Evolutionary conservation across 2,329 filamentous ascomycete genomes (phyloP).

Genomic region (Botrytis sinoallii): DNA sequence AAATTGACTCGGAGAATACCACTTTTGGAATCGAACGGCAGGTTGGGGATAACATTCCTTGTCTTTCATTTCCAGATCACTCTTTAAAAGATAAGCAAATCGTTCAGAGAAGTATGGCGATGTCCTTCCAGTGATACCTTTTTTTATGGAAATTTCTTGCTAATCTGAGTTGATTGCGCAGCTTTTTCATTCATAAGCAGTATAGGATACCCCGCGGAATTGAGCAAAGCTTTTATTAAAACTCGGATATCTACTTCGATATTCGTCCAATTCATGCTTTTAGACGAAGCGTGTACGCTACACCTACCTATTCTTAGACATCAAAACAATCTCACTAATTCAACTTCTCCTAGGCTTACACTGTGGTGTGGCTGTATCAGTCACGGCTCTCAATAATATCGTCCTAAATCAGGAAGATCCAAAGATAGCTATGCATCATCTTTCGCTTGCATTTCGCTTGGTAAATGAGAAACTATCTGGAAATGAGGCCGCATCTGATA

Average conservation of each 20-base stretch:
- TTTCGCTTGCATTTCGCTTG: constrained; percentile 32
- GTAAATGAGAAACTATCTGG: constrained; percentile 36
- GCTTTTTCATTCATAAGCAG: background rate
- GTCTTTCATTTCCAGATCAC: background rate
- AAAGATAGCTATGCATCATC: constrained; percentile 30
- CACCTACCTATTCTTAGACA: background rate
- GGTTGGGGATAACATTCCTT: background rate
- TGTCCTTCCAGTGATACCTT: background rate
- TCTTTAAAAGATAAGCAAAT: background rate
- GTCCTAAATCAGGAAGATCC: constrained; percentile 18
- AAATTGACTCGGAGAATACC: background rate
- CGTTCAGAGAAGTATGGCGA: background rate
- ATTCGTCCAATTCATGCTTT: background rate
- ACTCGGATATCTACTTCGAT: background rate
- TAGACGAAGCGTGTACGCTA: background rate
- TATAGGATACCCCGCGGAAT: background rate
- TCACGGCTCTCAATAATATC: constrained; percentile 22
- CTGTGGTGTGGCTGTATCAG: constrained; percentile 32
- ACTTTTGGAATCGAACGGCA: background rate
- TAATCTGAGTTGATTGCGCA: background rate
- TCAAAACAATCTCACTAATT: background rate
- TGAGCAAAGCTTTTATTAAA: background rate
- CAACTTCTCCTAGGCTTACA: constrained; percentile 34
- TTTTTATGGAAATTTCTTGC: background rate
- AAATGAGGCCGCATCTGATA: constrained; percentile 31